Base-by-base conservation (phyloP, 768 basidiomycete genomes). In the Tylopilus balloui region DNA sequence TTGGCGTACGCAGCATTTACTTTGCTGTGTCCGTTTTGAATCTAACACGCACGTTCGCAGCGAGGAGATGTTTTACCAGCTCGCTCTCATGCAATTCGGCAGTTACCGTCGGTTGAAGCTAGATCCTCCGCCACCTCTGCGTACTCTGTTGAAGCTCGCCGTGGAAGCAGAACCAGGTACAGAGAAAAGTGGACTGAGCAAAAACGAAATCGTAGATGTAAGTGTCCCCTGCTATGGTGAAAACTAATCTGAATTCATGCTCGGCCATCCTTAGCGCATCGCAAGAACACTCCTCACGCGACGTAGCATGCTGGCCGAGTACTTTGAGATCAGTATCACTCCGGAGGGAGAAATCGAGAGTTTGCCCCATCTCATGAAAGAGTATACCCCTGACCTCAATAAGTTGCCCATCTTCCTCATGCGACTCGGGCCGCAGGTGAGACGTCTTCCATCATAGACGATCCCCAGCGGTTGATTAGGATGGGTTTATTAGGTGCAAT, bases 61-160 rank as follows among this genome's bases (percentile, higher is more conserved):
- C 1, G 92, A 96, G 60, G 92, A 96, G 57, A 74, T 96, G 28
- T 95, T 98, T 66, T 97, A 96, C 68, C 96, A 99, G 62, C 78
- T 99, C 7, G 91, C 82, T 2, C 69, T 98, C 23, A 77, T 90
- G 15, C 95, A 98, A 65, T 99, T 99, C 60, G 91, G 93, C 2
- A 79, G 88, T 52, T 79, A 88, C 53, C 77, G 79, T 51, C 76
- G 81, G 19, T 69, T 97, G 43, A 84, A 83, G 53, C 75, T 98
- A 3, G 84, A 93, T 29, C 94, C 95, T 1, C 73, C 94, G 3
- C 91, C 92, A 0, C 71, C 81, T 0, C 63, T 98, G 14, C 77
- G 75, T 2, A 78, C 77, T 11, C 72, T 98, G 43, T 60, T 99
- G 12, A 73, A 79, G 41, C 79, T 98, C 6, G 95, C 92, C 0